Base-by-base conservation (phyloP, 2,329 filamentous ascomycete species). In the Aspergillus sergii region DNA sequence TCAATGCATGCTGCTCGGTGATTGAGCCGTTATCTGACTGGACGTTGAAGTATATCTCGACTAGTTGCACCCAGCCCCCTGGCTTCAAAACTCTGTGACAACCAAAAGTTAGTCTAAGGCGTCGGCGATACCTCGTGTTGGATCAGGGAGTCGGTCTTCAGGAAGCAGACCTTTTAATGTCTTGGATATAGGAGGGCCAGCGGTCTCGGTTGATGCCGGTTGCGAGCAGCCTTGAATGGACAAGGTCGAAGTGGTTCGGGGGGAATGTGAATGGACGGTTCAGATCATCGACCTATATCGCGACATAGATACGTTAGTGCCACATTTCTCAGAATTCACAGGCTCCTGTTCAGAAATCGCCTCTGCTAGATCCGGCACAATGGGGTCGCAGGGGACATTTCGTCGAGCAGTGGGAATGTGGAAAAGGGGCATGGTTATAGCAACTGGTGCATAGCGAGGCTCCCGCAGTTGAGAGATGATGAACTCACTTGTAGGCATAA, bases 1-100 rank as follows among this genome's bases (percentile, higher is more conserved):
- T 76, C 58, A 93, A 81, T 2, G 88, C 89, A 73, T 91, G 86
- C 58, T 84, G 85, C 57, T 89, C 84, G 12, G 87, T 89, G 69
- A 95, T 80, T n/a, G 87, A 88, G 6, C 93, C 93, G 71, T 92
- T 96, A 69, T 94, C 88, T 0, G 92, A 96, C 75, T 96, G 94
- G 30, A 92, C 88, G 67, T 93, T 92, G 76, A 89, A 90, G 72
- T 96, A 93, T 70, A 94, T 86, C 73, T 97, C 94, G n/a, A 92
- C 86, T 85, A 96, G 89, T 73, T 97, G 93, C 63, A 91, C 85
- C 92, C 93, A 97, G 1, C 94, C 93, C 2, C 89, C 90, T 7
- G 88, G 89, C 57, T 87, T 89, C 66, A 94, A 80, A 2, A 77
- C 75, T 66, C 76, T 78, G 59, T 58, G 55, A 26, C 48, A 58